Base-by-base conservation (phyloP, 352 stramenopile genomes). In the Phytophthora sojae region DNA sequence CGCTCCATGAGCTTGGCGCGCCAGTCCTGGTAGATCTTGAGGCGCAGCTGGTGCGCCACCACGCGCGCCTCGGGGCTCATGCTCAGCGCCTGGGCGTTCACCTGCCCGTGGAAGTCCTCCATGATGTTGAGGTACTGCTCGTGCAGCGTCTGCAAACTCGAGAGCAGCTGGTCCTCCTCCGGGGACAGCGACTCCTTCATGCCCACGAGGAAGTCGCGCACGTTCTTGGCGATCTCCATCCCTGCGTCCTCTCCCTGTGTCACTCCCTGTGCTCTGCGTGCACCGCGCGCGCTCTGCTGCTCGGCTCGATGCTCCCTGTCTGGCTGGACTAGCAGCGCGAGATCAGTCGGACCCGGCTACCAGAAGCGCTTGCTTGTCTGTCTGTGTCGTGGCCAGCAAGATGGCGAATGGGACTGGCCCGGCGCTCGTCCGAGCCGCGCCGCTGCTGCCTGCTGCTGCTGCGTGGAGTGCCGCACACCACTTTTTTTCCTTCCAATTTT, bases 11-110 rank as follows among this genome's bases (percentile, higher is more conserved):
- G 77, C 53, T 81, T 81, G 15, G 86, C 82, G 57, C 86, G 86
- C 88, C 88, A 95, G 66, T 95, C 86, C 69, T 94, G 86, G 71
- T 95, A 95, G 62, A 95, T 93, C 64, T 86, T 82, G 57, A 92
- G 61, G 21, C 87, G 86, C 42, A 95, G 69, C 57, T 95, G 76
- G 73, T 95, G 86, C 19, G 82, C 87, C 49, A 86, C 73, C n/a
- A 92, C 77, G 50, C 88, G 85, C 37, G 88, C 85, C 64, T 95
- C 88, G 15, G 88, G 88, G 45, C 83, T 90, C 81, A 92, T 89
- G 35, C 69, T 90, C 62, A 95, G 67, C 57, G 85, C 84, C 45
- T 90, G 72, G 6, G 73, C 71, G 3, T 72, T 81, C 29, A 92
- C 76, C 70, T 92, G 67, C 32, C 69, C 60, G 1, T 76, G 82